phyloP scores from a whole-genome alignment of 2,329 filamentous ascomycete species.

The Fusarium sp. region DNA sequence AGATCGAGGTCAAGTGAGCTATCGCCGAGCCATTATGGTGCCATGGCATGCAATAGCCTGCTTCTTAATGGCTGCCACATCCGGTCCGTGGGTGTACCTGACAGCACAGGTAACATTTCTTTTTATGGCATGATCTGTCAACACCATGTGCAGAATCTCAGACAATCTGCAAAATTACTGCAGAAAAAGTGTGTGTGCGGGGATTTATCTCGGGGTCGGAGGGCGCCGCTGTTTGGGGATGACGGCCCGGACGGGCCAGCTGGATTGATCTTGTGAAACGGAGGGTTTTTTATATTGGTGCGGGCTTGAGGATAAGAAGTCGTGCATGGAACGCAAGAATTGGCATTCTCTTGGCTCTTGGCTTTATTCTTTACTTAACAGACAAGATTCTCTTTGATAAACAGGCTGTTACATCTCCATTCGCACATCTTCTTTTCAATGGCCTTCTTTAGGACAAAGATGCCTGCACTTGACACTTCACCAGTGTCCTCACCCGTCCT shows the following conservation, averaged over 20 bases:
- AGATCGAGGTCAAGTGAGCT: constrained; percentile 20
- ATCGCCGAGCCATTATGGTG: constrained; percentile 22
- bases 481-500: not conserved
- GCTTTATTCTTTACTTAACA: not conserved
- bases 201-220: constrained; percentile 29
- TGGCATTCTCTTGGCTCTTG: constrained; percentile 9
- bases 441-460: not conserved
- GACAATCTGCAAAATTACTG: constrained; percentile 28
- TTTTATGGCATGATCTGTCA: constrained; percentile 35
- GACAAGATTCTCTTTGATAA: not conserved
- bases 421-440: rapidly evolving
- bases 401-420: not conserved
- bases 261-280: not conserved
- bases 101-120: constrained; percentile 1
- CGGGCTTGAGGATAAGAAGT: constrained; percentile 19
- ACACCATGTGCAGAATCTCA: constrained; percentile 15
- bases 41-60: constrained; percentile 26
- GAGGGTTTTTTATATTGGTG: not conserved
- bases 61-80: constrained; percentile 14
- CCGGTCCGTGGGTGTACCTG: constrained; percentile 25
- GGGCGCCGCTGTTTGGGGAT: constrained; percentile 12
- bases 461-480: constrained; percentile 12
- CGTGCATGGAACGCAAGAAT: not conserved
- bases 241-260: constrained; percentile 21
- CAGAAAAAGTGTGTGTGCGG: constrained; percentile 4